Evolutionary conservation across 768 basidiomycete genomes (phyloP), one percentile per base, ranked within the genome.

Genomic region (Pholiota microspora): DNA sequence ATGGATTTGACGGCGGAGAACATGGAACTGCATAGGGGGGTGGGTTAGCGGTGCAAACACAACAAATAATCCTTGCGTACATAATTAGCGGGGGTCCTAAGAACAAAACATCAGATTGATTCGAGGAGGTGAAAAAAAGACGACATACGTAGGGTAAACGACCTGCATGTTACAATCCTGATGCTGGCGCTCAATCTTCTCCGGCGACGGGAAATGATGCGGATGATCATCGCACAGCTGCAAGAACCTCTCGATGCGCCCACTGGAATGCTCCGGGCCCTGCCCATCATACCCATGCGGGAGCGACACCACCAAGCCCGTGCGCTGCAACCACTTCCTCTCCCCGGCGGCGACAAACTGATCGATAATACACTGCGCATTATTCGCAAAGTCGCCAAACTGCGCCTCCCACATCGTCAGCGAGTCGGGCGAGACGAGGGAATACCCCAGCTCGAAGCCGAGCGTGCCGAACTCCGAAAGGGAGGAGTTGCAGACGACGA

Each of bases 91-190:
- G 97, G 95, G 0, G 96, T 96, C 23, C 90, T 92, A 57, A 4
- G 48, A 4, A n/a, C 24, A 54, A 40, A 31, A 2, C 6, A 50
- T 45, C 60, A 64, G 59, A 64, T 7, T 10, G 10, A 42, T n/a
- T n/a, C n/a, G n/a, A 23, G 21, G 23, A 42, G 21, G 23, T 51
- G 49, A 18, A 42, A 7, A 36, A 27, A 32, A 38, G 38, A 34
- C 23, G 7, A 79, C 88, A 71, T 67, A 91, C 88, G 94, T 94
- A 4, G 94, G 92, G 73, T 98, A 98, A 25, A 96, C 93, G 61
- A 99, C 89, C 74, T 98, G 97, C 92, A 98, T 93, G 69, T 98
- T 99, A 73, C 95, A 97, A 69, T 99, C 97, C 75, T 99, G 97
- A 67, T 98, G 94, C 64, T 97, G 94, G 45, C 97, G 77, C 66